Evolutionary conservation across 2,329 filamentous ascomycete genomes (phyloP), one percentile per base, ranked within the genome.

Genomic region (Ophiocordyceps camponoti-rufipedis): DNA sequence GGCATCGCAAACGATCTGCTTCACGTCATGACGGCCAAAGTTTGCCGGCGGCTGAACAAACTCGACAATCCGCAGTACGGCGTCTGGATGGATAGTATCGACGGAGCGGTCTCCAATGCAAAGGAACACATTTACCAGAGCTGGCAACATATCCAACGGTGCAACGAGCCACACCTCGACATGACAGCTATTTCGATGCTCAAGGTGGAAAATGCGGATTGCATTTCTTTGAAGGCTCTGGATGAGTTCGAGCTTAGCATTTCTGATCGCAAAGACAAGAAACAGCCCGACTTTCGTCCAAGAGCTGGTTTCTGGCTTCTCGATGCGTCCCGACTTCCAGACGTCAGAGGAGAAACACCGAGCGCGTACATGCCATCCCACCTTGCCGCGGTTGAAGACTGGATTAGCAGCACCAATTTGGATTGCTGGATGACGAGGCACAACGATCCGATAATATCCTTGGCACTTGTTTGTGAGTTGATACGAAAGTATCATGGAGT

Each of bases 41-140:
- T 74, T n/a, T 54, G 56, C 5, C 57, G 64, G 19, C 62, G 70
- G 0, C 48, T 64, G 4, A 51, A 55, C 14, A 74, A 73, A 49
- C 51, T 72, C n/a, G 14, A 28, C 5, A 2, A 33, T 33, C 29
- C 29, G 18, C 10, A 18, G 2, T 7, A 33, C 4, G 42, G 42
- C 5, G 33, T 18, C 2, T 43, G 42, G 42, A 29, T 43, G 2
- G 2, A 18, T 9, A 43, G 5, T 5, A 28, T 43, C n/a, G 29
- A 31, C 6, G 14, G 5, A 2, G 31, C 18, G 1, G 10, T 43
- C 4, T 43, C 28, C 6, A 12, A 43, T 18, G 42, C 42, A 14
- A 33, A 29, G 8, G 8, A 9, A 2, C 12, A 2, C 13, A 43
- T 43, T 2, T 14, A 29, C 4, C 5, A 43, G 29, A 41, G 45